Evolutionary conservation across 1,284 basidiomycete genomes (phyloP).

Genomic region (Golubevia sp.): DNA sequence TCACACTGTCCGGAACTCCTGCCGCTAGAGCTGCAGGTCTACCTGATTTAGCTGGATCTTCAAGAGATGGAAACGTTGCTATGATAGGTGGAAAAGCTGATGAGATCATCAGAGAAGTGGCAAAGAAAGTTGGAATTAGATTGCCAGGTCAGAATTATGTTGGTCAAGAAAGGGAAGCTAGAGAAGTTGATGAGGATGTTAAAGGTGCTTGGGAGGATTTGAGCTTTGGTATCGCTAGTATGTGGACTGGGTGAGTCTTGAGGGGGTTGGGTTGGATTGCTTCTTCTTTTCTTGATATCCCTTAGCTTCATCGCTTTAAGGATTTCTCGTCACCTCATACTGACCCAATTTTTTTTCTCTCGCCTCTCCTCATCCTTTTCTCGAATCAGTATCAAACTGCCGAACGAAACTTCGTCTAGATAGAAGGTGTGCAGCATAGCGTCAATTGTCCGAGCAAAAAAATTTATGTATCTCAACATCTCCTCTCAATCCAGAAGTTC

Average conservation of each 20-base stretch:
- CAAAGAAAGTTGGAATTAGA: neutral
- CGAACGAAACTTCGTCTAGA: too few relatives aligned
- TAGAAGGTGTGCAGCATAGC: too few relatives aligned
- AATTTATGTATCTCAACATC: too few relatives aligned
- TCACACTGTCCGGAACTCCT: slow-evolving; percentile 36
- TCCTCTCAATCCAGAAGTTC: too few relatives aligned
- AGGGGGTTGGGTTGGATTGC: too few relatives aligned
- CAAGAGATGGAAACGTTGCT: neutral
- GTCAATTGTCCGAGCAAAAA: too few relatives aligned
- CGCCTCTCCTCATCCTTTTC: too few relatives aligned
- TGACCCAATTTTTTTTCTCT: too few relatives aligned
- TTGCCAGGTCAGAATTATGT: slow-evolving; percentile 1
- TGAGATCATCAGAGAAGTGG: neutral
- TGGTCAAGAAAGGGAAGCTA: slow-evolving; percentile 6
- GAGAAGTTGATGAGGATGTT: slow-evolving; percentile 22
- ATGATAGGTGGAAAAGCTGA: neutral
- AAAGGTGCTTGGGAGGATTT: slow-evolving; percentile 56
- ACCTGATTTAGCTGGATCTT: slow-evolving; percentile 11
- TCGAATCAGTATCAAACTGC: too few relatives aligned
- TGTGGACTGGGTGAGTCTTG: slow-evolving; percentile 60
- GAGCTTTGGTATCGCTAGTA: slow-evolving; percentile 53
- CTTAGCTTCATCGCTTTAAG: too few relatives aligned
- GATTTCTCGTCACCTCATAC: too few relatives aligned
- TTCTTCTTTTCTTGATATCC: too few relatives aligned
- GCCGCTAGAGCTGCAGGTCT: slow-evolving; percentile 43